phyloP scores from a whole-genome alignment of 1,284 basidiomycete species.

The Agroathelia rolfsii region DNA sequence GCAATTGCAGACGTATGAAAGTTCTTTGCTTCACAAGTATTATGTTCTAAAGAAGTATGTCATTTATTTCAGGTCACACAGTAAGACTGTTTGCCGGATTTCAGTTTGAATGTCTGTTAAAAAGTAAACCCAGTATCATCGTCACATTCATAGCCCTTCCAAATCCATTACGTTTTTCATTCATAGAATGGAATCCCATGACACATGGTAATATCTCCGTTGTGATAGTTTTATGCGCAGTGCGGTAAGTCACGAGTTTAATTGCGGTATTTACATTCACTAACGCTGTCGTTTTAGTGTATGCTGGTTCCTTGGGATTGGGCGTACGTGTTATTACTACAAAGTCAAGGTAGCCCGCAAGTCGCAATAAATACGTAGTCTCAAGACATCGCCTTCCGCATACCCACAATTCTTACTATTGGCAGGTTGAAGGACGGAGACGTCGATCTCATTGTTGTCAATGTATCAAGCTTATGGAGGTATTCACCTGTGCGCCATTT shows the following conservation, averaged over 20 bases:
- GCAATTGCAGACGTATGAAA: slow-evolving; percentile 61
- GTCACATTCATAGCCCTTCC: slow-evolving; percentile 52
- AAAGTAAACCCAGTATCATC: slow-evolving; percentile 37
- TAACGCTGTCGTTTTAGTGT: slow-evolving; percentile 26
- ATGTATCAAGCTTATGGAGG: no score
- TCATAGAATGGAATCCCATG: slow-evolving; percentile 53
- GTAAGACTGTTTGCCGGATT: slow-evolving; percentile 28
- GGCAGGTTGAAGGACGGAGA: no score
- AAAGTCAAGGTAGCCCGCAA: no score
- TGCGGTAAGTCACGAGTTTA: slow-evolving; percentile 33
- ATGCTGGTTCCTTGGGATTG: slow-evolving; percentile 59
- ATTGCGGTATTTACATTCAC: slow-evolving; percentile 3
- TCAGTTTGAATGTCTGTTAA: background rate
- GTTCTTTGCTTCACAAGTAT: slow-evolving; percentile 4
- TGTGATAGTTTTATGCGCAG: slow-evolving; percentile 42
- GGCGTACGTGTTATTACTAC: slow-evolving; percentile 49
- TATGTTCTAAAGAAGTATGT: slow-evolving; percentile 15
- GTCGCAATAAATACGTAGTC: no score
- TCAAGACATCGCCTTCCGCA: no score
- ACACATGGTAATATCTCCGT: slow-evolving; percentile 70
- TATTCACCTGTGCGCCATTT: no score
- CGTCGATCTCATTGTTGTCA: no score
- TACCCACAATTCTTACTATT: no score
- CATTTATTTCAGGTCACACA: slow-evolving; percentile 38
- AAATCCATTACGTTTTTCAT: slow-evolving; percentile 37